Conservation (phyloP, 495 filamentous ascomycete genomes). For the Clohesyomyces aquaticus region DNA sequence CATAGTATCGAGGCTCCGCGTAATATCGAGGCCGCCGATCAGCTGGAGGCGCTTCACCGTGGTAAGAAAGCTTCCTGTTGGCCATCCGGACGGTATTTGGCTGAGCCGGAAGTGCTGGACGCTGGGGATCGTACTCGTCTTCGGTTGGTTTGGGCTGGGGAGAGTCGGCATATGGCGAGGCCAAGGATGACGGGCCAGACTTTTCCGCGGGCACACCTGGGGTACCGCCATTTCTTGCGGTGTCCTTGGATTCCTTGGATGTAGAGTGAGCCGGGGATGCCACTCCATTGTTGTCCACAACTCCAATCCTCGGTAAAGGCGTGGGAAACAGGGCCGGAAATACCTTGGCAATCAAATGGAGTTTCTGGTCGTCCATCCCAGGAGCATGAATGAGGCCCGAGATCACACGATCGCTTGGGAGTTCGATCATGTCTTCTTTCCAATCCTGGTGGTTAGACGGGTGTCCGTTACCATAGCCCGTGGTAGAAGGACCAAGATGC, state of each 20-base stretch:
- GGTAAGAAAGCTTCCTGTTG: conserved; percentile 24
- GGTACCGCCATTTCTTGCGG: conserved; percentile 6
- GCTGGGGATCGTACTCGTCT: conserved; percentile 53
- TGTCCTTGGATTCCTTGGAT: conserved; percentile 36
- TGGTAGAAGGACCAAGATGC: conserved; percentile 53
- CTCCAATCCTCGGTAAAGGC: conserved; percentile 44
- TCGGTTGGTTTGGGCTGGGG: conserved; percentile 39
- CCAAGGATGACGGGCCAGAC: conserved; percentile 36
- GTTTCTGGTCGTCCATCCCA: conserved; percentile 61
- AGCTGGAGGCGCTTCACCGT: conserved; percentile 18
- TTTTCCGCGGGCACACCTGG: conserved; percentile 24
- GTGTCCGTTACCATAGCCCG: conserved; percentile 35
- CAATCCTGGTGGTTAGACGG: conserved; percentile 56
- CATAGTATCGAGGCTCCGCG: conserved; percentile 33
- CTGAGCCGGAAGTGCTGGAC: conserved; percentile 40
- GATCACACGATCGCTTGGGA: conserved; percentile 59
- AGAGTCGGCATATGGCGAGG: conserved; percentile 31
- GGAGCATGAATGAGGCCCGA: conserved; percentile 52
- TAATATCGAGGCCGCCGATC: conserved; percentile 31
- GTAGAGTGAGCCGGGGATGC: conserved; percentile 32
- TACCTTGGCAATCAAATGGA: conserved; percentile 59
- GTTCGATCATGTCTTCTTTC: conserved; percentile 70
- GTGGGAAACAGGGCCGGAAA: conserved; percentile 53
- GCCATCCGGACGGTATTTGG: conserved; percentile 3
- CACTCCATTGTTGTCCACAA: conserved; percentile 41